Conservation (phyloP, 768 basidiomycete species). For the Tricholomella constricta region DNA sequence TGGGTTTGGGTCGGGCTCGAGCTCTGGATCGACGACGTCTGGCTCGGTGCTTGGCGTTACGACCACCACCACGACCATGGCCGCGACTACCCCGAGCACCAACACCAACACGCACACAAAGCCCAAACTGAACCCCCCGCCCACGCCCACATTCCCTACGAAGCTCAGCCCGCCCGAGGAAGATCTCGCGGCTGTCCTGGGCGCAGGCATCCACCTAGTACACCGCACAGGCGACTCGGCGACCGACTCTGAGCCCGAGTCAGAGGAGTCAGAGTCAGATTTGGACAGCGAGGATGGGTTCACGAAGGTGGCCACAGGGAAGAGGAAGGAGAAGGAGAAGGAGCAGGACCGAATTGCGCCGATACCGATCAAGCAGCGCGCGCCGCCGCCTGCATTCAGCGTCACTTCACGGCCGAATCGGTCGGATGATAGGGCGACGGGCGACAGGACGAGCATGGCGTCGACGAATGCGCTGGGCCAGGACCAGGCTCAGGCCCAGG, state of each 20-base stretch:
- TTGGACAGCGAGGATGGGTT: conserved; percentile 22
- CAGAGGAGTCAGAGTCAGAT: neutral
- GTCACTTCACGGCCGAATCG: conserved; percentile 58
- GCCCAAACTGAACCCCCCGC: neutral
- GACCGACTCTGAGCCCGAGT: conserved; percentile 7
- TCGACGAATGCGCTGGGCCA: neutral
- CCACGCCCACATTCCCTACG: neutral
- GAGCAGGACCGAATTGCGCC: conserved; percentile 45
- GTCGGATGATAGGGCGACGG: neutral
- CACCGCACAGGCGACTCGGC: conserved; percentile 35
- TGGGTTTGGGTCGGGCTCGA: neutral
- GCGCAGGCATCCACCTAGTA: conserved; percentile 44
- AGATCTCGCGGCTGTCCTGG: conserved; percentile 44
- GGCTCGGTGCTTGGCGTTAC: neutral
- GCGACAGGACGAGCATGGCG: conserved; percentile 6
- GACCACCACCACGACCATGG: neutral
- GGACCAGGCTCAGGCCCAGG: neutral
- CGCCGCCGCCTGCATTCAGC: conserved; percentile 58
- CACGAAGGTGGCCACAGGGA: conserved; percentile 7
- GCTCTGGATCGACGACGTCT: conserved; percentile 4
- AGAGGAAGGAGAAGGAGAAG: conserved; percentile 15
- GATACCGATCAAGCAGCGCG: conserved; percentile 58
- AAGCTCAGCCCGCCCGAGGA: conserved; percentile 39
- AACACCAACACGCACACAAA: neutral
- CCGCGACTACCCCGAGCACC: neutral